Evolutionary conservation across 768 basidiomycete species (phyloP).

Genomic region (Leccinum disarticulatum): DNA sequence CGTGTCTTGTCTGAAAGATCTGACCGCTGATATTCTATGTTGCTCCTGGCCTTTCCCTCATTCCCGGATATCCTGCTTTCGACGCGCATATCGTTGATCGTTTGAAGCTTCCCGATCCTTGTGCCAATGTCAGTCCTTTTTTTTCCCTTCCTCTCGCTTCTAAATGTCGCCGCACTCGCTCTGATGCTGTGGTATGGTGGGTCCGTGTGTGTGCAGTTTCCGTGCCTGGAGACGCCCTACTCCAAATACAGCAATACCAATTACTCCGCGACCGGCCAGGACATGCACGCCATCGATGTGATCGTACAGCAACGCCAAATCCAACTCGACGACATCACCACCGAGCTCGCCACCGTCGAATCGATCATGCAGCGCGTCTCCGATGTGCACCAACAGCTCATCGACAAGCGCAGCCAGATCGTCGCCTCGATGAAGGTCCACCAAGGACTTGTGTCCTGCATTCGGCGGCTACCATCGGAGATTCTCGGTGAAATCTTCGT

Average conservation of each 20-base stretch:
- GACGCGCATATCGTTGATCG: not conserved
- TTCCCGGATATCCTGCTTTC: not conserved
- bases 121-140: conserved; percentile 10
- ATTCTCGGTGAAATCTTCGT: conserved; percentile 48
- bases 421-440: conserved; percentile 20
- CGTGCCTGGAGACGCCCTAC: conserved; percentile 18
- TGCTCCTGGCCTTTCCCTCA: not conserved
- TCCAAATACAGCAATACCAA: conserved; percentile 18
- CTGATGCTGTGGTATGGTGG: not conserved
- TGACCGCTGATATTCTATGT: not conserved
- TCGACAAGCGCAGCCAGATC: conserved; percentile 15
- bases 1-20: not conserved
- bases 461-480: conserved; percentile 43
- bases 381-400: conserved; percentile 9
- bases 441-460: conserved; percentile 25
- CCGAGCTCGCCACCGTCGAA: conserved; percentile 15
- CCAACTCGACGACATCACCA: conserved; percentile 15
- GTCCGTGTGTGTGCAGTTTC: conserved; percentile 7
- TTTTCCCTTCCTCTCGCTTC: not conserved
- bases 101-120: conserved; percentile 17
- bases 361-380: conserved; percentile 13
- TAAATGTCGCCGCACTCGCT: not conserved
- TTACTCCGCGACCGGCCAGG: conserved; percentile 11
- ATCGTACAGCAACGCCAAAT: conserved; percentile 16
- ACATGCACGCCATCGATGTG: conserved; percentile 11